Evolutionary conservation across 2,329 filamentous ascomycete genomes (phyloP), one percentile per base, ranked within the genome.

Genomic region (Aureobasidium leucospermi): DNA sequence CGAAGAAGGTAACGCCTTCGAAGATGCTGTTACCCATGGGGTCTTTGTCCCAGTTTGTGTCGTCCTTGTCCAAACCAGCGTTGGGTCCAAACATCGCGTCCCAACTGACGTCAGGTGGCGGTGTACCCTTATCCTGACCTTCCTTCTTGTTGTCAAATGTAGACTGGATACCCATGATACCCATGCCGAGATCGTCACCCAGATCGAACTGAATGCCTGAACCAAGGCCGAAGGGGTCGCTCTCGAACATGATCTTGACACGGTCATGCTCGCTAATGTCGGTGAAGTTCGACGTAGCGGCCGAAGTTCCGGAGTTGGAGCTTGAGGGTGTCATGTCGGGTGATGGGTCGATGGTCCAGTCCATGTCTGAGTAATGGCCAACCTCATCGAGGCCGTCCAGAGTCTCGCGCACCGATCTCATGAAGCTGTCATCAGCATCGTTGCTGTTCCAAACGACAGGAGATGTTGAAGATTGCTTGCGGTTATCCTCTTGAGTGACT

Each of bases 191-290:
- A 42, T 53, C 58, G 11, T 52, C 47, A 6, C 58, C 32, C 8
- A 59, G 16, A 16, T 52, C 39, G 15, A 59, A 49, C 15, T 51
- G 56, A 10, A 59, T 31, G 11, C 58, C 58, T 13, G 58, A 59
- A 23, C 58, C 58, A 5, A 53, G 41, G 52, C 71, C 64, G 39
- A 63, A 67, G 32, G 65, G 55, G 56, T 68, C 67, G 63, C 66
- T 67, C 53, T 65, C 68, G 23, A 76, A 63, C 55, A 69, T 72
- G 65, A 77, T 74, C 34, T 69, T 64, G 9, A 77, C 63, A 32
- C 73, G 71, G 63, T 76, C 74, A 58, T 71, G 71, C 63, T 75
- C 72, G 19, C 69, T 73, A 23, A 78, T 73, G 58, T 78, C 76
- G 46, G 73, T 76, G 48, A 69, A 67, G 29, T 71, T 74, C 69